phyloP scores from a whole-genome alignment of 1,284 basidiomycete species.

The Ceratorhiza oryzae-sativae region DNA sequence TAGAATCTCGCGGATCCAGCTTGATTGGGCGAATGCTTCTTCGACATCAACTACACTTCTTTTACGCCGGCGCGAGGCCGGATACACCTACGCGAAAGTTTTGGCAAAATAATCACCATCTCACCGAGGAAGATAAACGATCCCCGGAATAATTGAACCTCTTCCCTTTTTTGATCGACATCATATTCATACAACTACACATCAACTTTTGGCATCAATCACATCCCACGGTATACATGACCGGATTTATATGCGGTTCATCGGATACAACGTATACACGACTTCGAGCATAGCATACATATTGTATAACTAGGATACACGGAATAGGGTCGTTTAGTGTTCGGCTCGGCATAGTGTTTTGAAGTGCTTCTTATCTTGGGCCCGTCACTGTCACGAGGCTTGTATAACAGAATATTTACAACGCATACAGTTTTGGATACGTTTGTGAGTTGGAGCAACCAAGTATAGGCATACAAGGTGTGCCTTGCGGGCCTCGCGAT shows the following conservation, averaged over 20 bases:
- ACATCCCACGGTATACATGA: neutral
- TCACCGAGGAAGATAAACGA: constrained; percentile 5
- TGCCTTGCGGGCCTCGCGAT: neutral
- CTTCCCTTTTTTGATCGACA: no score
- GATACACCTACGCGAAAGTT: neutral
- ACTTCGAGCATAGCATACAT: constrained; percentile 20
- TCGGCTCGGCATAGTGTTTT: constrained; percentile 12
- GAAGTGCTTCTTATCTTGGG: neutral
- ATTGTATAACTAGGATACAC: constrained; percentile 36
- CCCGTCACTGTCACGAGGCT: neutral
- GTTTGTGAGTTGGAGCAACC: neutral
- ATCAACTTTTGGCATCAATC: constrained; percentile 2
- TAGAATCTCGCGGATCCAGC: neutral
- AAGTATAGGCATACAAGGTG: constrained; percentile 2
- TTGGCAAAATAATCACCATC: neutral
- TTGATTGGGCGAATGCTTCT: neutral
- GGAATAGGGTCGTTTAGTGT: neutral
- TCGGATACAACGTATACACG: constrained; percentile 10
- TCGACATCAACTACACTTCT: constrained; percentile 7
- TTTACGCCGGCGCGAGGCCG: constrained; percentile 4
- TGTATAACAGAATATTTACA: constrained; percentile 38
- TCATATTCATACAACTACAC: constrained; percentile 2
- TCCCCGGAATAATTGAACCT: neutral
- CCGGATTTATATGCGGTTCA: neutral
- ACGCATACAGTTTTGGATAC: constrained; percentile 9